A percentile compares a stretch with the other conserved stretches of the same genome.
phyloP scores from a whole-genome alignment of 305 asterid species.

The Fraxinus greggii region DNA sequence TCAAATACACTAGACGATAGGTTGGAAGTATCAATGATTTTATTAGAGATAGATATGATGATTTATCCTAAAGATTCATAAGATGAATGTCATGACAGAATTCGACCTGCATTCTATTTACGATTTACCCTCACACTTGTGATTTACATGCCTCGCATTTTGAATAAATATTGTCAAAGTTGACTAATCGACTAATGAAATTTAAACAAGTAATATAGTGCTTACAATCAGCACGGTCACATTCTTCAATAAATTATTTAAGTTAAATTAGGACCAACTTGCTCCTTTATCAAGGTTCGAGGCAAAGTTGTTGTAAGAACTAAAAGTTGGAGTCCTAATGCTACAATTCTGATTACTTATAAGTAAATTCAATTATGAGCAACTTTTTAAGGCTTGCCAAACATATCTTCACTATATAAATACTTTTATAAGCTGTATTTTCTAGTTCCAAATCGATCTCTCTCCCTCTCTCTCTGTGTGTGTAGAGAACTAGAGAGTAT shows the following conservation, averaged over 20 bases:
- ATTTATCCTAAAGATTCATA: background rate
- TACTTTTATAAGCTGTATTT: background rate
- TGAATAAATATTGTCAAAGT: background rate
- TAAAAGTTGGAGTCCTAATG: background rate
- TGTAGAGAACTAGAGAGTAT: background rate
- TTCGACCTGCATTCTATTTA: background rate
- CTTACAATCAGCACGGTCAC: background rate
- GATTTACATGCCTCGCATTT: background rate
- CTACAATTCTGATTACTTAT: background rate
- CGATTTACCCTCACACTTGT: background rate
- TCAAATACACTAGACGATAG: background rate
- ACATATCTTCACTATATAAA: background rate
- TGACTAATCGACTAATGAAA: background rate
- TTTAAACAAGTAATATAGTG: background rate
- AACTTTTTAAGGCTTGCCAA: background rate
- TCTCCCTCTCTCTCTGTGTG: slow-evolving; percentile 13
- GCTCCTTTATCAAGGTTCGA: background rate
- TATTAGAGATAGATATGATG: background rate
- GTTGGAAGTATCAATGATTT: background rate
- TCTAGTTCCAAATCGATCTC: background rate
- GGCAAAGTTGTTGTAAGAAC: background rate
- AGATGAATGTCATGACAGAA: background rate
- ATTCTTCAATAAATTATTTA: background rate
- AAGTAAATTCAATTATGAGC: background rate
- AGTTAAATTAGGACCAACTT: background rate